Evolutionary conservation across 2,329 filamentous ascomycete genomes (phyloP).

Genomic region (Bipolaris oryzae): DNA sequence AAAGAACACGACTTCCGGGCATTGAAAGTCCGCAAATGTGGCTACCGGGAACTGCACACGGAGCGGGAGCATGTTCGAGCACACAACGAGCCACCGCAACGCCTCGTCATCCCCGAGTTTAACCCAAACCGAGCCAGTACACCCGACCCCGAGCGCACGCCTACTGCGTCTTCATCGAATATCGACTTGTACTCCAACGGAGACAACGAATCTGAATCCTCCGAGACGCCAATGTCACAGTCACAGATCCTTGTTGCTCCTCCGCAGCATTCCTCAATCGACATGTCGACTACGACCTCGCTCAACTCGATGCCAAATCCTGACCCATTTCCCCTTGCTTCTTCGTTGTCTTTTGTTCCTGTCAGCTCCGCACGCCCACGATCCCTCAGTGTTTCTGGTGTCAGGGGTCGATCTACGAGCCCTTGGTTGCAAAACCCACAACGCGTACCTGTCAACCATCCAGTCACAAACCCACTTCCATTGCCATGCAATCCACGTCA

Average conservation of each 20-base stretch:
- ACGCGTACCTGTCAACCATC: constrained; percentile 31
- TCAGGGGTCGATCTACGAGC: constrained; percentile 40
- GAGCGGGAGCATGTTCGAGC: constrained; percentile 53
- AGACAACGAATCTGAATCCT: constrained; percentile 35
- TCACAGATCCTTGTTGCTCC: constrained; percentile 44
- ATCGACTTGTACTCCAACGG: constrained; percentile 29
- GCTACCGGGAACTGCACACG: constrained; percentile 60
- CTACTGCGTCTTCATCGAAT: constrained; percentile 31
- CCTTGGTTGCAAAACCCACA: constrained; percentile 35
- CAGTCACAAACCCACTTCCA: constrained; percentile 43
- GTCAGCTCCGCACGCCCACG: constrained; percentile 46
- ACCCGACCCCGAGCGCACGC: constrained; percentile 34
- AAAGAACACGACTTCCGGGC: constrained; percentile 65
- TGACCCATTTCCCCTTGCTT: constrained; percentile 33
- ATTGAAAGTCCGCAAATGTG: constrained; percentile 62
- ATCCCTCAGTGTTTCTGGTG: constrained; percentile 47
- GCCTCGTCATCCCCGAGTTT: constrained; percentile 47
- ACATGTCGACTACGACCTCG: constrained; percentile 41
- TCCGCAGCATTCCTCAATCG: constrained; percentile 26
- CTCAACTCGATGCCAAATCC: constrained; percentile 29
- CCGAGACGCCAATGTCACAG: constrained; percentile 43
- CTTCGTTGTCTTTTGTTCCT: constrained; percentile 38
- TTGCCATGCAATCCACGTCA: constrained; percentile 49
- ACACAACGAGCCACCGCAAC: constrained; percentile 41
- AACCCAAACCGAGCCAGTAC: constrained; percentile 36